These are phyloP conservation scores for Lactarius quietus DNA, from an alignment of 768 basidiomycete species.

Conservation along the genomic window DNA sequence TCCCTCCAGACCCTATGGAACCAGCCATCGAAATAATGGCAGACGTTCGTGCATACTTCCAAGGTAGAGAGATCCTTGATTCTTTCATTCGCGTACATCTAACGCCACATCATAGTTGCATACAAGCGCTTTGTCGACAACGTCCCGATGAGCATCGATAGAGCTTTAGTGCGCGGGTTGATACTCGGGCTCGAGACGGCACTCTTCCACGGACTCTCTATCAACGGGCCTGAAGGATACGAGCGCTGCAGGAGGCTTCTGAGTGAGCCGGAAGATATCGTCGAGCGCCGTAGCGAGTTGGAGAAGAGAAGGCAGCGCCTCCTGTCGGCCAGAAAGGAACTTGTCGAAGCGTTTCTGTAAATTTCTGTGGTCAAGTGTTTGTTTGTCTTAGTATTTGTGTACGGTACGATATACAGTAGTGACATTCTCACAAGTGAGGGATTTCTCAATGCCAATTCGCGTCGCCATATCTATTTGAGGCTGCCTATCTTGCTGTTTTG, in stretches of 20 bases:
- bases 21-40: slow-evolving; percentile 64
- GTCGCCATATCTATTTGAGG: not conserved
- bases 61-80: slow-evolving; percentile 44
- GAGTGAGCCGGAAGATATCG: slow-evolving; percentile 45
- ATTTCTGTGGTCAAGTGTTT: not conserved
- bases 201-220: slow-evolving; percentile 44
- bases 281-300: slow-evolving; percentile 44
- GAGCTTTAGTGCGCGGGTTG: slow-evolving; percentile 51
- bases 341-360: slow-evolving; percentile 27
- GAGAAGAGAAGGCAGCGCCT: slow-evolving; percentile 48
- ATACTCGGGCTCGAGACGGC: slow-evolving; percentile 38
- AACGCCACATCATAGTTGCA: slow-evolving; percentile 37
- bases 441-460: not conserved
- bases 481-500: not conserved
- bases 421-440: not conserved
- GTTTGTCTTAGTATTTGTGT: not conserved
- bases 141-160: slow-evolving; percentile 53
- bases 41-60: slow-evolving; percentile 67
- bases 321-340: slow-evolving; percentile 41
- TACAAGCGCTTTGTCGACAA: slow-evolving; percentile 59
- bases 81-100: not conserved
- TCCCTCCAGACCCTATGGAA: slow-evolving; percentile 51
- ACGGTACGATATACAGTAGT: not conserved
- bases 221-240: slow-evolving; percentile 44
- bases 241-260: slow-evolving; percentile 47